Evolutionary conservation across 2,329 filamentous ascomycete genomes (phyloP), one percentile per base, ranked within the genome.

Genomic region (Pseudodiploospora longispora): DNA sequence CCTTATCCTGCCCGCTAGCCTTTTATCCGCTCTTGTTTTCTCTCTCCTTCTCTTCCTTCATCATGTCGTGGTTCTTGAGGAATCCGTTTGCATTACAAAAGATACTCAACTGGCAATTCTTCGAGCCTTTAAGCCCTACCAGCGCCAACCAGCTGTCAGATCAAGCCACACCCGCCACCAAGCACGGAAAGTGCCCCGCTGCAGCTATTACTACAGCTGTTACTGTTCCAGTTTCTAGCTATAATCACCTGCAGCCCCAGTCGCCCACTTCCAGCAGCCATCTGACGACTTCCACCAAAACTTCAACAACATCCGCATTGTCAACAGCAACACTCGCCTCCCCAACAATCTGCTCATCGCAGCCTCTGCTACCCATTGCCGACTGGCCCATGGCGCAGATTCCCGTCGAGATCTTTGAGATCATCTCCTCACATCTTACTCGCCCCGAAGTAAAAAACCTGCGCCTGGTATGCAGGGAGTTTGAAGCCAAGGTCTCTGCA

Each of bases 331-430:
- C 5, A 19, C 40, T 42, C 5, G 35, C 32, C 32, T 3, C 10
- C 32, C 8, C 30, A 9, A 12, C 33, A 30, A 27, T n/a, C 28
- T 27, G 32, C 8, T 10, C 40, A 6, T 27, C 6, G 10, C 5
- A 27, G 4, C 32, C 32, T 9, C 32, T 41, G 34, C 28, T 8
- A 6, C 34, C 30, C 38, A 38, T 47, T 10, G 36, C 38, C 30
- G 12, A 30, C n/a, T 68, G 66, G 65, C 66, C 65, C 31, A 44
- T 50, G 37, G 48, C 54, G 29, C 41, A 47, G 7, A 44, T 86
- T 2, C 82, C 82, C 0, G 67, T 77, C 5, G 83, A 86, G 54
- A 64, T 86, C 3, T 83, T 82, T 54, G 70, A 75, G 41, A 53
- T 72, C 42, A 78, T 86, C 43, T 71, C 71, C 6, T 55, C 62